Conservation (phyloP, 495 filamentous ascomycete genomes). For the Neurospora africana region DNA sequence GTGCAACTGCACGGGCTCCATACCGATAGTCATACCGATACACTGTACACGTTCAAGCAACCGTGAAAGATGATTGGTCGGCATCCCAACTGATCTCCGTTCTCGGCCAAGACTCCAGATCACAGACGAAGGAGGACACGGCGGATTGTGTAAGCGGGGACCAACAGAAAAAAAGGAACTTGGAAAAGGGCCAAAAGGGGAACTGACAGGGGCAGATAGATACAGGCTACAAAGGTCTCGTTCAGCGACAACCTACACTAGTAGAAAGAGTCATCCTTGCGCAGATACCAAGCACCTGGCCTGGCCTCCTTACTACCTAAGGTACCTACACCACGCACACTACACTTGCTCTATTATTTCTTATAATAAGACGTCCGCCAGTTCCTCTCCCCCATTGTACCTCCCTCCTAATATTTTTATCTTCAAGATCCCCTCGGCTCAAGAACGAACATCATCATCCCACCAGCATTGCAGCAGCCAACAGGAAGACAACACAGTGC, state of each 20-base stretch:
- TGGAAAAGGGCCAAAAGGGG: background rate
- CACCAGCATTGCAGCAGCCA: background rate
- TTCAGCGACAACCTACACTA: background rate
- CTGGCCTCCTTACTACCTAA: background rate
- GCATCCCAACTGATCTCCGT: constrained; percentile 20
- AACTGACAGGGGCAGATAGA: background rate
- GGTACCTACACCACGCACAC: background rate
- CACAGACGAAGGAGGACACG: background rate
- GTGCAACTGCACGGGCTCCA: background rate
- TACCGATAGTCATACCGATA: background rate
- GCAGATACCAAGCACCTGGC: background rate
- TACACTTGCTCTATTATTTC: background rate
- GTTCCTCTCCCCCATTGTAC: background rate
- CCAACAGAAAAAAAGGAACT: constrained; percentile 1
- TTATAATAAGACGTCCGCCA: background rate
- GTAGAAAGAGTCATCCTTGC: background rate
- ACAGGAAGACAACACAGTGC: background rate
- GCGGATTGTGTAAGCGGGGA: background rate
- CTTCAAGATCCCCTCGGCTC: background rate
- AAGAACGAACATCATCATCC: background rate
- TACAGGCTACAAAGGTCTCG: background rate
- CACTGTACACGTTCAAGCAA: constrained; percentile 5
- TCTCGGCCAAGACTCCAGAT: constrained; percentile 18
- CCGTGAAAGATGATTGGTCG: constrained; percentile 29
- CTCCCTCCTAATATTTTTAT: background rate